phyloP scores from a whole-genome alignment of 495 filamentous ascomycete species.

The Penicillium soppii region DNA sequence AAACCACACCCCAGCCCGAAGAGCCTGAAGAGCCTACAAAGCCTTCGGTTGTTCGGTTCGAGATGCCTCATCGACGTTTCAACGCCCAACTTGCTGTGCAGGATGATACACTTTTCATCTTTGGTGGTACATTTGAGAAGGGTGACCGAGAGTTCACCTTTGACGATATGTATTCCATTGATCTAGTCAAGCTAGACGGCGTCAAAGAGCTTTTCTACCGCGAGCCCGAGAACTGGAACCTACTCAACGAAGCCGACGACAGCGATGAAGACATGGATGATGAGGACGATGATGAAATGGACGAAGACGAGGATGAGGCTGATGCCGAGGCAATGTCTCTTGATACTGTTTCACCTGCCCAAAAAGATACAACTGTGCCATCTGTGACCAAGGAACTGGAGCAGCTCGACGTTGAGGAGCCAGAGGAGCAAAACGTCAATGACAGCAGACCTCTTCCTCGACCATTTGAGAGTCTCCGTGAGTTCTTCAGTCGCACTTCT shows the following conservation, averaged over 20 bases:
- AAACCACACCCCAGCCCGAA: conserved; percentile 36
- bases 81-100: conserved; percentile 88
- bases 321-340: conserved; percentile 44
- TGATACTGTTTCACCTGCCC: conserved; percentile 34
- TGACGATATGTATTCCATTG: conserved; percentile 89
- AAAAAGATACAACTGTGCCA: conserved; percentile 37
- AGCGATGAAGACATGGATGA: conserved; percentile 71
- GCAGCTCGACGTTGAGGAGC: conserved; percentile 58
- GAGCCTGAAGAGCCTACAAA: conserved; percentile 54
- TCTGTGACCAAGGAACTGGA: conserved; percentile 58
- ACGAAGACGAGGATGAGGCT: conserved; percentile 52
- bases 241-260: conserved; percentile 60
- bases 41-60: conserved; percentile 53
- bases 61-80: conserved; percentile 84
- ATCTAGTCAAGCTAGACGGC: conserved; percentile 88
- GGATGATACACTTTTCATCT: conserved; percentile 88
- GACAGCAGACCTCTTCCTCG: conserved; percentile 57
- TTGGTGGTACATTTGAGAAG: conserved; percentile 92
- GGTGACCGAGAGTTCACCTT: conserved; percentile 92
- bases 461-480: conserved; percentile 87
- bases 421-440: conserved; percentile 46
- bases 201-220: conserved; percentile 83
- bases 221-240: conserved; percentile 84
- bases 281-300: conserved; percentile 63
- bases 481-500: conserved; percentile 88